Evolutionary conservation across 1,284 basidiomycete species (phyloP), one percentile per base, ranked within the genome.

Genomic region (Coniophora puteana): DNA sequence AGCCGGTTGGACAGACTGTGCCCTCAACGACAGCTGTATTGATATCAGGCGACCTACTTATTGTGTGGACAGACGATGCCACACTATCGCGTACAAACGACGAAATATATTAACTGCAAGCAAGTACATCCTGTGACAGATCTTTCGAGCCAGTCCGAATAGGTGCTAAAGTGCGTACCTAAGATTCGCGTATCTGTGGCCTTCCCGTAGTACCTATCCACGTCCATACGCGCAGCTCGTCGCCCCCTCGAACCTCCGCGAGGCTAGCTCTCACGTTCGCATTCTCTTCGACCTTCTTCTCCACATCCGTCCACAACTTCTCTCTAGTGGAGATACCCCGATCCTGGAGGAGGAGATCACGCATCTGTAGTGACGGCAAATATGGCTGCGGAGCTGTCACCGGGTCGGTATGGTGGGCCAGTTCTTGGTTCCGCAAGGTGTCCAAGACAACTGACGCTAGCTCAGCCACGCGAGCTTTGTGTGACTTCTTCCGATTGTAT

Each of bases 241-340:
- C 87, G n/a, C 88, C 95, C 37, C 92, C 93, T 47, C 76, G 73
- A 34, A 90, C 78, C 65, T 98, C 93, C 59, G 90, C 87, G 47
- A 95, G 73, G 58, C 90, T 87, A 20, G 84, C 83, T 42, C 91
- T 79, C 14, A 99, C 90, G 63, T 99, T 99, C 14, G 92, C 81
- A 65, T 99, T 99, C 41, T 80, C 81, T 66, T 99, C 95, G 2
- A 99, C 91, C 33, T 93, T 69, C 36, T 75, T 79, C 58, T 90
- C 87, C 30, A 99, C 96, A 44, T 78, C 77, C 35, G 78, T 72
- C 96, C 96, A 99, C 24, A 98, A 56, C 25, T 79, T 71, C 44
- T 79, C 76, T 35, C 93, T 77, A 22, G 68, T 67, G 6, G 74
- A 59, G 12, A 88, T 74, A 18, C 85, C 85, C 55, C 89, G 87